Base-by-base conservation (phyloP, 768 basidiomycete species). In the Pleurotus giganteus region DNA sequence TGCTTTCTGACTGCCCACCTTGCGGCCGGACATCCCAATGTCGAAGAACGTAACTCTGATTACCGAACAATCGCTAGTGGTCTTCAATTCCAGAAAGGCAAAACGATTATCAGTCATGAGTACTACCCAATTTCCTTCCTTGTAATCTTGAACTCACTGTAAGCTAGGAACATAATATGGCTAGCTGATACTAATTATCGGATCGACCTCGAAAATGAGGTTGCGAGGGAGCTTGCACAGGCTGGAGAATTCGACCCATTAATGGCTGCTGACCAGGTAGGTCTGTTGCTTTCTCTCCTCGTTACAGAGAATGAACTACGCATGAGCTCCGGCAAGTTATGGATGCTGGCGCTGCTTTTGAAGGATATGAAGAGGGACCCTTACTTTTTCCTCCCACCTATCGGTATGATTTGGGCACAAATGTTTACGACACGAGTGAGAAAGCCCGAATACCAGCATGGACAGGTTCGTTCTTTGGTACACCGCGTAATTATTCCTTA, bases 1-100 rank as follows among this genome's bases (percentile, higher is more conserved):
- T 99, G 97, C 71, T 95, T 98, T 72, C 68, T 99, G 58, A 98
- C 96, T 7, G 93, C 92, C 3, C 97, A 98, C 69, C 80, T 98
- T 37, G 95, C 97, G 13, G 95, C 97, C n/a, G 97, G 97, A 5
- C 94, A 97, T 64, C 65, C 80, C 4, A 96, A 96, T 63, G 76
- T 93, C 3, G 87, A 88, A 29, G 97, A 98, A 66, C 82, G 97
- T 24, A 94, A 98, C 63, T 80, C 86, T 9, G 97, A 99, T 69
- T 98, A 94, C 64, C 75, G 80, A 53, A 98, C 97, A 4, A 96
- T 99, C 53, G 77, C 77, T 8, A 79, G 81, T 47, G 92, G 89
- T 1, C 67, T 99, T 29, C 89, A 91, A 57, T 99, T 99, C 68
- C 78, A 88, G 46, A 86, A 87, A 61, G 97, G 96, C 15, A 94